Evolutionary conservation across 768 basidiomycete species (phyloP).

Genomic region (Leucosporidium creatinivorum): DNA sequence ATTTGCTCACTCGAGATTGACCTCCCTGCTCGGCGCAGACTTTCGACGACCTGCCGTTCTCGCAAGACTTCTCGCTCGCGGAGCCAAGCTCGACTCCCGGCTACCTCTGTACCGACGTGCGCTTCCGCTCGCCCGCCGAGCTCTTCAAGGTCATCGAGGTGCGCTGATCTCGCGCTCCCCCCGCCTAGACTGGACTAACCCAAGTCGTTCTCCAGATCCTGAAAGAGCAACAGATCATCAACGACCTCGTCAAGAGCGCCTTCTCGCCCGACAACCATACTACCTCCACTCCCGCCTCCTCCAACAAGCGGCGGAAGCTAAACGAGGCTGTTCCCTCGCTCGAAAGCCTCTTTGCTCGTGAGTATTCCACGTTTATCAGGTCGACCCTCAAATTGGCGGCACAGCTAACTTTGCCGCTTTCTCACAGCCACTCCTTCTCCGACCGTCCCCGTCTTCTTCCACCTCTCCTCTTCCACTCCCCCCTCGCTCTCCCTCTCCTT

Average conservation of each 20-base stretch:
- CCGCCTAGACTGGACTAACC: background rate
- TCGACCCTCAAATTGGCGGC: background rate
- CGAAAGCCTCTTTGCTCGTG: background rate
- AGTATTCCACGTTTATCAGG: background rate
- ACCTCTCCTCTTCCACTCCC: background rate
- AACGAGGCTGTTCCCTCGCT: background rate
- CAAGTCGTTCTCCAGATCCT: background rate
- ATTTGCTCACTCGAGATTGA: too few species aligned
- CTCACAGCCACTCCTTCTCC: background rate
- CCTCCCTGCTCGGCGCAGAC: background rate
- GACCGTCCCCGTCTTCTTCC: background rate
- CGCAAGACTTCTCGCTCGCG: constrained; percentile 1
- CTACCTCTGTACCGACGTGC: background rate
- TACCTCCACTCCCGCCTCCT: background rate
- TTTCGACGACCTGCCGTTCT: background rate
- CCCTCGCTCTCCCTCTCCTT: background rate
- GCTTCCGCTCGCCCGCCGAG: background rate
- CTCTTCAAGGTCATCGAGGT: constrained; percentile 8
- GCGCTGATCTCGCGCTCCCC: background rate
- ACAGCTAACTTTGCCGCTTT: background rate
- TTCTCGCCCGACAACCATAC: background rate
- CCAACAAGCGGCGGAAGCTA: background rate
- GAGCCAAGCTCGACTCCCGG: background rate
- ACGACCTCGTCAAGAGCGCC: background rate
- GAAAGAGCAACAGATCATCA: background rate